phyloP scores from a whole-genome alignment of 1,284 basidiomycete genomes.

The Cutaneotrichosporon daszewskae region DNA sequence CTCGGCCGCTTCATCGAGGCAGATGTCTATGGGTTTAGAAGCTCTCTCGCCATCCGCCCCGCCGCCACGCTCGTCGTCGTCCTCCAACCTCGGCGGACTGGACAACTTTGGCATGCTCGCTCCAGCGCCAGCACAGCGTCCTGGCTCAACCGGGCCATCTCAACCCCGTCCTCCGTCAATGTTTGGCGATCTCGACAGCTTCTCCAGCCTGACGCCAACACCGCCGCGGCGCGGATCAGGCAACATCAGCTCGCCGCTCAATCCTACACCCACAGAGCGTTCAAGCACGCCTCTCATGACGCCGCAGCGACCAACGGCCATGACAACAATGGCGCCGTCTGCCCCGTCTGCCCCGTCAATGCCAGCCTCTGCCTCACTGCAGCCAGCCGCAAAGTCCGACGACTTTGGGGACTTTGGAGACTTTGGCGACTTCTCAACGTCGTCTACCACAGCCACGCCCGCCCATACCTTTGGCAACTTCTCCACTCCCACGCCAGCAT shows the following conservation, averaged over 20 bases:
- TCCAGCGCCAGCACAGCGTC: not conserved
- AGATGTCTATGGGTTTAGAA: too few species aligned
- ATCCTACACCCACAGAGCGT: too few species aligned
- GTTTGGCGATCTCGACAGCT: not conserved
- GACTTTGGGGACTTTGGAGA: constrained; percentile 17
- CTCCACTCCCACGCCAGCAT: not conserved
- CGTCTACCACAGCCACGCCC: not conserved
- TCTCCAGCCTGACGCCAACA: not conserved
- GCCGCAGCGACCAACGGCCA: not conserved
- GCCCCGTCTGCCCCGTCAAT: not conserved
- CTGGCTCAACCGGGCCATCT: not conserved
- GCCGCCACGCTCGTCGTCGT: too few species aligned
- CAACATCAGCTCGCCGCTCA: too few species aligned
- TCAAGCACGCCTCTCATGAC: too few species aligned
- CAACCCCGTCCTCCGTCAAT: not conserved
- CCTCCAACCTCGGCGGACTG: too few species aligned
- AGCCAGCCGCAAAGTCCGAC: not conserved
- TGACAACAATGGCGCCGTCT: not conserved
- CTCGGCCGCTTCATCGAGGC: too few species aligned
- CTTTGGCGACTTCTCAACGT: constrained; percentile 7
- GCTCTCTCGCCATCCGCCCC: too few species aligned
- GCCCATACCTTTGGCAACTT: not conserved
- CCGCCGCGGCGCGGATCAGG: not conserved
- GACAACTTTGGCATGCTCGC: not conserved
- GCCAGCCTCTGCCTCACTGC: not conserved